Evolutionary conservation across 441 rosid genomes (phyloP), one percentile per base, ranked within the genome.

Genomic region (Jatropha multifida): DNA sequence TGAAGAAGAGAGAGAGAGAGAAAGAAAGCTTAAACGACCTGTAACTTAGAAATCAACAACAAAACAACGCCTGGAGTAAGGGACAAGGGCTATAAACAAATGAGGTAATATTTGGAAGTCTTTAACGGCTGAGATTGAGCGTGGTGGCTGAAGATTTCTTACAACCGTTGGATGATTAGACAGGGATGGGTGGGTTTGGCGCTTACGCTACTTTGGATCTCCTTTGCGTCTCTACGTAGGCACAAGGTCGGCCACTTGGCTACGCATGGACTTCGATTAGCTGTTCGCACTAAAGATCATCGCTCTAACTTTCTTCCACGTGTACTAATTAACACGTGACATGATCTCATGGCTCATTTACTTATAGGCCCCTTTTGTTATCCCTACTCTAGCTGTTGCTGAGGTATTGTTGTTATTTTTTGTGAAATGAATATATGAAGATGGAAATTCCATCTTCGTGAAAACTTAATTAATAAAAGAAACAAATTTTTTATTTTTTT

Each of bases 21-120:
- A 71, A 17, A 69, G 51, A 26, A 38, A 56, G 40, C 13, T 44
- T 37, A 68, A 79, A 68, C 72, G 62, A 77, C 71, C 74, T 72
- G 88, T 75, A 80, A 77, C 81, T 79, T 87, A 77, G 85, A 84
- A 85, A 78, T 85, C 78, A 82, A 82, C 83, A 82, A 80, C 75
- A 80, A 78, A 78, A 82, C 83, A 81, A 81, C 71, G 86, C 77
- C 60, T 76, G 65, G 78, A 78, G 80, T 63, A 68, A 74, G 77
- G 71, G 81, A 76, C 83, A 81, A 80, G 18, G 5, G 44, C 64
- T 44, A 77, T 65, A 68, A 78, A 77, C 81, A 77, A 82, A 75
- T 71, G 78, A 8, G 70, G 78, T 32, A 56, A 78, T 54, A 27
- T 27, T 44, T 14, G 59, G 66, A 0, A 54, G 69, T 18, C 62